These are phyloP conservation scores for Teunomyces cretensis DNA, from an alignment of 805 yeast genomes.

Conservation along the genomic window DNA sequence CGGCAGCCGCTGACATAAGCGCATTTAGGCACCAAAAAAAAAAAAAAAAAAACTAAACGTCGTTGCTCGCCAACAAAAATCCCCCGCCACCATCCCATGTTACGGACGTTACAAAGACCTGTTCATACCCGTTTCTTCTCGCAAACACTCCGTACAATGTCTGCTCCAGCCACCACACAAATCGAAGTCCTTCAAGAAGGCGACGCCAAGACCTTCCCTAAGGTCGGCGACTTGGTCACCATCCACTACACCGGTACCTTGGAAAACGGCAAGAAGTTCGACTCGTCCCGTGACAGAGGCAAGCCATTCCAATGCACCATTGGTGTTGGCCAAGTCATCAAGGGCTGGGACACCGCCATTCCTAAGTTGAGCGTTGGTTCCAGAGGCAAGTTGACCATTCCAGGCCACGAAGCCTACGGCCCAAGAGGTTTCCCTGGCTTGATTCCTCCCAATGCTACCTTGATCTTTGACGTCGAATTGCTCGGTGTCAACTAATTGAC, in stretches of 20 bases:
- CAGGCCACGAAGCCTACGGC: slow-evolving; percentile 93
- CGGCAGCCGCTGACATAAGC: too few relatives aligned
- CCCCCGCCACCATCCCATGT: background rate
- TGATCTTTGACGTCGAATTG: slow-evolving; percentile 82
- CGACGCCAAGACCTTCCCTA: slow-evolving; percentile 86
- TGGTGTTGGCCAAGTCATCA: slow-evolving; percentile 95
- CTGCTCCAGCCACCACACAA: slow-evolving; percentile 42
- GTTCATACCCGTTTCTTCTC: background rate
- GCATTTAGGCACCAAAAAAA: too few relatives aligned
- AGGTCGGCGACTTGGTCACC: slow-evolving; percentile 82
- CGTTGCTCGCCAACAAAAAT: background rate
- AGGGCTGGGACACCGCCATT: slow-evolving; percentile 95
- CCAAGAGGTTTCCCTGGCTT: slow-evolving; percentile 93
- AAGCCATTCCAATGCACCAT: slow-evolving; percentile 91
- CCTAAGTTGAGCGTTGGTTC: slow-evolving; percentile 92
- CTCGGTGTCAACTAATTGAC: slow-evolving; percentile 48
- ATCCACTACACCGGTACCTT: slow-evolving; percentile 96
- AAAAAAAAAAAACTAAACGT: too few relatives aligned
- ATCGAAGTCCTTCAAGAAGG: slow-evolving; percentile 54
- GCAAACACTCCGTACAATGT: slow-evolving; percentile 21
- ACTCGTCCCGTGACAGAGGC: slow-evolving; percentile 92
- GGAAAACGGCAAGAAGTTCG: slow-evolving; percentile 94
- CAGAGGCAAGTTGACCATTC: slow-evolving; percentile 88
- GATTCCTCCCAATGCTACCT: slow-evolving; percentile 95
- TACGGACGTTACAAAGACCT: background rate